Conservation (phyloP, 2,329 filamentous ascomycete genomes). For the Tympanopsis confertula region DNA sequence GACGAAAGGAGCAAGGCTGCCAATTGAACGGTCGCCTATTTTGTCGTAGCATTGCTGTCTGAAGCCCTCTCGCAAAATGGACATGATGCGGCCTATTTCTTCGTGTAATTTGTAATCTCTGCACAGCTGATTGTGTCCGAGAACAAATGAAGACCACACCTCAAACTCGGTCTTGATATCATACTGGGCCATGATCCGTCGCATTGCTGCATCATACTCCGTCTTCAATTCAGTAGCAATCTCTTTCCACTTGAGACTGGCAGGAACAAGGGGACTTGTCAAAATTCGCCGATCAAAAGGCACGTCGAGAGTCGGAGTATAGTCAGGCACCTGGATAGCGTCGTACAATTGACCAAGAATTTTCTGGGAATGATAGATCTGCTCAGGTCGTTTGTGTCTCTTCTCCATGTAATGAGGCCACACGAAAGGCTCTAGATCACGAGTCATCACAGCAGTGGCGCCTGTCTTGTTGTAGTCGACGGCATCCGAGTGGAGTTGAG, state of each 20-base stretch:
- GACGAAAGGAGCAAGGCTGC: slow-evolving; percentile 58
- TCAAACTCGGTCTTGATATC: slow-evolving; percentile 83
- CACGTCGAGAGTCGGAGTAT: slow-evolving; percentile 57
- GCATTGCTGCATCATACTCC: slow-evolving; percentile 67
- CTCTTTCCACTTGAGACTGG: slow-evolving; percentile 55
- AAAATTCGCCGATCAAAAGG: neutral
- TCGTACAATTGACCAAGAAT: slow-evolving; percentile 78
- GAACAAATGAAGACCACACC: slow-evolving; percentile 75
- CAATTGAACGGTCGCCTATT: slow-evolving; percentile 47
- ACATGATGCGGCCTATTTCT: slow-evolving; percentile 60
- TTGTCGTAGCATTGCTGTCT: slow-evolving; percentile 52
- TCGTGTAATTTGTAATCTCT: slow-evolving; percentile 82
- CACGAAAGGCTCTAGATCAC: slow-evolving; percentile 41
- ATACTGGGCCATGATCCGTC: slow-evolving; percentile 73
- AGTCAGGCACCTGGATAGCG: slow-evolving; percentile 54
- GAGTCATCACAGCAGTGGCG: slow-evolving; percentile 56
- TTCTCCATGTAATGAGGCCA: slow-evolving; percentile 90
- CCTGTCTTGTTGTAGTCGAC: slow-evolving; percentile 95
- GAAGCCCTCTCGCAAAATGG: slow-evolving; percentile 57
- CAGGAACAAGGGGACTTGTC: slow-evolving; percentile 51
- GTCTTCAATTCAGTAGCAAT: slow-evolving; percentile 49
- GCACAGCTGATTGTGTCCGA: slow-evolving; percentile 60
- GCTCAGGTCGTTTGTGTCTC: slow-evolving; percentile 18
- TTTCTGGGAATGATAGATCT: slow-evolving; percentile 51
- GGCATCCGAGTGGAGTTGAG: slow-evolving; percentile 73